Evolutionary conservation across 169 alveolate genomes (phyloP).

Genomic region (Plasmodium sp.): DNA sequence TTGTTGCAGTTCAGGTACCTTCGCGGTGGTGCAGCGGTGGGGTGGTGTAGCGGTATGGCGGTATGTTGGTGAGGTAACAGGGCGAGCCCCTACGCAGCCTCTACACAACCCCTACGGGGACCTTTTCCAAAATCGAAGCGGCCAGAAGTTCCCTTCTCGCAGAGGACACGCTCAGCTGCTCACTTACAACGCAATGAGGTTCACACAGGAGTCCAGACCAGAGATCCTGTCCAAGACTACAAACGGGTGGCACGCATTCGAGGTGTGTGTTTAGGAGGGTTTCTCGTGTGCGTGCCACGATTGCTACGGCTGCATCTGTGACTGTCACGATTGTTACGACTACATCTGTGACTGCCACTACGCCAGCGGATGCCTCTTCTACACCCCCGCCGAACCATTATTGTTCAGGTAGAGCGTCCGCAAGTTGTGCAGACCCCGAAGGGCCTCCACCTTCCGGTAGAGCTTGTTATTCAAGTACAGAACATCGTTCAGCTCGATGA

Average conservation of each 20-base stretch:
- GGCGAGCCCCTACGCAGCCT: neutral
- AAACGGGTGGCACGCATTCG: neutral
- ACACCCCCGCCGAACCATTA: conserved; percentile 24
- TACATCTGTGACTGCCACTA: too few relatives aligned
- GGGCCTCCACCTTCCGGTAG: conserved; percentile 19
- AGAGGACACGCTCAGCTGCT: neutral
- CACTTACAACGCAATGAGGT: conserved; percentile 66
- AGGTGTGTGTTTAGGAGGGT: neutral
- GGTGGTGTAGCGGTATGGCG: neutral
- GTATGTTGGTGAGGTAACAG: neutral
- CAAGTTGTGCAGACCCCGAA: conserved; percentile 32
- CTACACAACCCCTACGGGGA: neutral
- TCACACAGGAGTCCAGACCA: conserved; percentile 55
- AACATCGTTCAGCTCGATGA: conserved; percentile 60
- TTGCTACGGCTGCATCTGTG: neutral
- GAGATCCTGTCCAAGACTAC: conserved; percentile 41
- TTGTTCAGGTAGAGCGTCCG: conserved; percentile 64
- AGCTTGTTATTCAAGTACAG: conserved; percentile 59
- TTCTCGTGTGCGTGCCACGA: neutral
- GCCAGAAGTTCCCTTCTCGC: neutral
- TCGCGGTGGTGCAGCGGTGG: neutral
- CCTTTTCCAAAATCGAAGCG: neutral
- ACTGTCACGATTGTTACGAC: neutral
- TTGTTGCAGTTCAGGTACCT: conserved; percentile 48
- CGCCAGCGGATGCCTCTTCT: neutral